These are phyloP conservation scores for Komagataella kurtzmanii DNA, from an alignment of 805 yeast species.

Conservation along the genomic window DNA sequence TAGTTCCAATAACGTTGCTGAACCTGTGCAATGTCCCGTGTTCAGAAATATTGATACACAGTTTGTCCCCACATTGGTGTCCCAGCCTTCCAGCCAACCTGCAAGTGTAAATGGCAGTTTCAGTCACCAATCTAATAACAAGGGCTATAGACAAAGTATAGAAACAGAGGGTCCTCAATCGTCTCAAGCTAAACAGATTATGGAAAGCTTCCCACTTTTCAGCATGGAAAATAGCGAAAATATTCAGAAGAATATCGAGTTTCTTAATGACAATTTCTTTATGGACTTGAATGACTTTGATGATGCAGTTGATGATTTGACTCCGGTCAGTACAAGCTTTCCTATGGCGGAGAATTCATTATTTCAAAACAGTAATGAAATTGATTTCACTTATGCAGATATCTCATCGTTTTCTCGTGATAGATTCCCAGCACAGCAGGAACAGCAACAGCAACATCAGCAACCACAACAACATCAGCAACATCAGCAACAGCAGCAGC, in stretches of 20 bases:
- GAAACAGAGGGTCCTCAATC: neutral
- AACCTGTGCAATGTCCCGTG: conserved; percentile 7
- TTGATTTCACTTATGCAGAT: conserved; percentile 24
- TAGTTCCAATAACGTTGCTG: neutral
- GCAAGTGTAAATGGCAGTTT: neutral
- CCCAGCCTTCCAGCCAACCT: neutral
- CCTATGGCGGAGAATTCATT: neutral
- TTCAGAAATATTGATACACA: conserved; percentile 5
- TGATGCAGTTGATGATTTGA: neutral
- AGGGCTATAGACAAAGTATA: neutral
- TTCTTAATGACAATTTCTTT: conserved; percentile 1
- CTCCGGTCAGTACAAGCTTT: neutral
- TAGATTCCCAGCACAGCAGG: conserved; percentile 6
- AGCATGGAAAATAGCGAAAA: neutral
- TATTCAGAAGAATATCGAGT: neutral
- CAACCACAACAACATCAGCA: conserved; percentile 1
- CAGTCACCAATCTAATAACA: neutral
- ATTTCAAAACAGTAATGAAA: conserved; percentile 12
- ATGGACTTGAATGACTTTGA: conserved; percentile 1
- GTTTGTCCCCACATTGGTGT: conserved; percentile 1
- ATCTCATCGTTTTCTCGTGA: conserved; percentile 3
- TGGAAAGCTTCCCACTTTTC: neutral
- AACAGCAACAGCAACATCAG: conserved; percentile 3
- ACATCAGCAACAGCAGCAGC: neutral
- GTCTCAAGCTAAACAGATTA: neutral